Evolutionary conservation across 768 basidiomycete species (phyloP).

Genomic region (Macrolepiota fuliginosa): DNA sequence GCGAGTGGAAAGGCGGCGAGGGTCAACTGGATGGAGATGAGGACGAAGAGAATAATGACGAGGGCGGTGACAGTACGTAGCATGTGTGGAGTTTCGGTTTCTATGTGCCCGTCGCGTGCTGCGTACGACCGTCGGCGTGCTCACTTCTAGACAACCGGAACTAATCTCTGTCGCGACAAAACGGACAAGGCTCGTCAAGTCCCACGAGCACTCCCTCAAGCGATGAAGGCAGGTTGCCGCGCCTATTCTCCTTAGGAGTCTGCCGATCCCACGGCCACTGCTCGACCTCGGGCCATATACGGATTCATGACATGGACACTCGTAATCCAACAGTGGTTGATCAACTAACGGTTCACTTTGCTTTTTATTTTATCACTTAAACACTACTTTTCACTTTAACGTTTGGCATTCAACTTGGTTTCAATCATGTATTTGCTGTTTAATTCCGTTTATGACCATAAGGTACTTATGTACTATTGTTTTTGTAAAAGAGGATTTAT

Average conservation of each 20-base stretch:
- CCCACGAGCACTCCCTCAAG: background rate
- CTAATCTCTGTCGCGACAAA: background rate
- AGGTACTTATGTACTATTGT: background rate
- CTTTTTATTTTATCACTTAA: background rate
- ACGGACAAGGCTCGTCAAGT: background rate
- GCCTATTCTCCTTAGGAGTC: background rate
- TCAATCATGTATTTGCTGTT: background rate
- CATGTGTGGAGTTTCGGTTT: background rate
- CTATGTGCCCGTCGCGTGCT: background rate
- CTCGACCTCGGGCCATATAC: background rate
- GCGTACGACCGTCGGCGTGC: background rate
- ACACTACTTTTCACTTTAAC: background rate
- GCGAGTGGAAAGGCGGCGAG: conserved; percentile 79
- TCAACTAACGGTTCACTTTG: background rate
- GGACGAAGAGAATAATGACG: conserved; percentile 40
- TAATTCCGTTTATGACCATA: background rate
- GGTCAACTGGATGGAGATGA: conserved; percentile 46
- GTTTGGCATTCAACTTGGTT: background rate
- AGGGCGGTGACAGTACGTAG: conserved; percentile 16
- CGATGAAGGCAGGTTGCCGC: background rate
- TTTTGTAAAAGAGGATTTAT: background rate
- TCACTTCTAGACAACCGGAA: background rate
- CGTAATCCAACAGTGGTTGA: too few relatives aligned
- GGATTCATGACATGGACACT: too few relatives aligned
- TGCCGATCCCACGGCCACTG: background rate